Evolutionary conservation across 495 filamentous ascomycete genomes (phyloP), one percentile per base, ranked within the genome.

Genomic region (Penicillium nucicola): DNA sequence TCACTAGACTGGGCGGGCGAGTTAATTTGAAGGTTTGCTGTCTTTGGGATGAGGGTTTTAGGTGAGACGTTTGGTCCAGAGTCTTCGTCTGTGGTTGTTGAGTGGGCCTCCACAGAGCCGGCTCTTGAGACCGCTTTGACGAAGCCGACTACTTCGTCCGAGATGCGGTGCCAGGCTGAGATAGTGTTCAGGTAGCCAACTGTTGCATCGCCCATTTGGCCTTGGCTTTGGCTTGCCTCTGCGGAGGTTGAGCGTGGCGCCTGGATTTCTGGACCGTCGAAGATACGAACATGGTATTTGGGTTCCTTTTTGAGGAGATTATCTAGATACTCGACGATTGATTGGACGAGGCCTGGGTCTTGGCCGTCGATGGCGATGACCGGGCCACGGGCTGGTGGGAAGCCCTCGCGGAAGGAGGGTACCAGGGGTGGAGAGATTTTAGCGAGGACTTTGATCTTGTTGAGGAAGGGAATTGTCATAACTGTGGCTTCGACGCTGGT

Each of bases 321-420:
- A 35, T 83, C 78, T 3, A 96, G 79, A 53, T 84, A 84, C 15
- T 72, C 64, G 1, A 81, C 75, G 6, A 90, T 76, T 5, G 71
- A 63, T 36, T 74, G 71, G 10, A 87, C 70, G 11, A 85, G 58
- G 1, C 64, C 55, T 2, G 65, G 58, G 42, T 87, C 78, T 18
- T 85, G 70, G 12, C 91, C 90, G 62, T 98, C 93, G 18, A 98
- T 66, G 0, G 89, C 85, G 39, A 97, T 84, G 20, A 97, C 78
- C 1, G 88, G 79, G 0, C 95, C 91, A 34, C 92, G 79, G 19
- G 75, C 66, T 45, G 68, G 69, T 30, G 68, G 55, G 7, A 67
- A 74, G n/a, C 13, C 66, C 65, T 57, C 70, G 1, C 63, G 63
- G 51, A 68, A 71, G 19, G 68, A 11, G 59, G 75, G 20, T 53